Evolutionary conservation across 2,329 filamentous ascomycete genomes (phyloP), one percentile per base, ranked within the genome.

Genomic region (Neodidymelliopsis sp.): DNA sequence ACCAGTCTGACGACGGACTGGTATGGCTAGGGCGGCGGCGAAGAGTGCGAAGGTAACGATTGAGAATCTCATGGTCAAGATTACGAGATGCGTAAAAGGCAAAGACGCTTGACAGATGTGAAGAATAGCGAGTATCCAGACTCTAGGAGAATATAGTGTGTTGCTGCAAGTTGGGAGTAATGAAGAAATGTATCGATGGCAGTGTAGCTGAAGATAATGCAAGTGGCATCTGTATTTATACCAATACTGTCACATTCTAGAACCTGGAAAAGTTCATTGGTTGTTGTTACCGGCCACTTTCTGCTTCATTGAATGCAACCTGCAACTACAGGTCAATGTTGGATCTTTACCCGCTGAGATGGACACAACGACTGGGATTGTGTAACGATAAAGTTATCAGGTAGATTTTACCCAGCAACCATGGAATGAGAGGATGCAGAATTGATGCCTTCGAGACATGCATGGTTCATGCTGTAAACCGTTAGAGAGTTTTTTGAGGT

Each of bases 91-190:
- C 15, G 22, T 37, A 15, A 24, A 28, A 19, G 12, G 18, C 9
- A 13, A 8, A 22, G n/a, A 34, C 29, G 18, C n/a, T 18, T 18
- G n/a, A 50, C 4, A 13, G 7, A 29, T 16, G 16, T 16, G 6
- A 2, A 6, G 13, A 7, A 10, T 4, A 36, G 35, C n/a, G 47
- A 50, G 40, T 50, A 34, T 36, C 47, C 47, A 45, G 41, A 50
- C 47, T 45, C 47, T 45, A 19, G 45, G 31, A 5, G 35, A 41
- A 45, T 36, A 29, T 30, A 45, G 10, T 3, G 23, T 7, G 29
- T 10, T 9, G n/a, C 18, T 18, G 20, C 25, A 28, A 8, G 12
- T 18, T 16, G 15, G 18, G 18, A n/a, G 6, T 10, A 19, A 27
- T 3, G n/a, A 28, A 1, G 5, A n/a, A n/a, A n/a, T n/a, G n/a